Evolutionary conservation across 228 moss, liverwort and hornwort species (phyloP).

Genomic region (Sphagnum fallax): DNA sequence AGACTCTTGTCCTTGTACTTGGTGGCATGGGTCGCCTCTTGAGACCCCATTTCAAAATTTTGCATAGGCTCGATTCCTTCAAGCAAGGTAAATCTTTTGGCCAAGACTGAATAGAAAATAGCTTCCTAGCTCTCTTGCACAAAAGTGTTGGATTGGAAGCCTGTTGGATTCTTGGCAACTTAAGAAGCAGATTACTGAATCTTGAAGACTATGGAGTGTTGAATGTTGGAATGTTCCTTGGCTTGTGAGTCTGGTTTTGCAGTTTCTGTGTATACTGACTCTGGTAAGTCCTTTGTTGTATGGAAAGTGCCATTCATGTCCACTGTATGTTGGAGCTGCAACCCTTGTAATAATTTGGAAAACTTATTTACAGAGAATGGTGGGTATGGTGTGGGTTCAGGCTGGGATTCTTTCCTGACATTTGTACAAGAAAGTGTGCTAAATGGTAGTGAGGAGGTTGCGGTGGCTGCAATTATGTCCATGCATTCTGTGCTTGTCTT

Average conservation of each 20-base stretch:
- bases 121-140: not conserved
- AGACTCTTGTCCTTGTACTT: conserved; percentile 87
- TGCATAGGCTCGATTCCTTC: conserved; percentile 65
- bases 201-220: not conserved
- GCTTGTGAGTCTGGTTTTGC: not conserved
- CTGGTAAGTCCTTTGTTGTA: too few relatives aligned
- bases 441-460: conserved; percentile 91
- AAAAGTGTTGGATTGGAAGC: not conserved
- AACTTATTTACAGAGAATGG: too few relatives aligned
- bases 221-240: not conserved
- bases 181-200: not conserved
- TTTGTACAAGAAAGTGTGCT: conserved; percentile 77
- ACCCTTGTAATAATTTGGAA: too few relatives aligned
- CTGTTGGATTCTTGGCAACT: not conserved
- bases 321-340: too few relatives aligned
- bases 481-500: conserved; percentile 72
- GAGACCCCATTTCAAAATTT: conserved; percentile 78
- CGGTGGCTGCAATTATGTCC: conserved; percentile 79
- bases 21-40: conserved; percentile 79
- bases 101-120: not conserved
- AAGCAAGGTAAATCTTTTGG: conserved; percentile 46
- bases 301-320: too few relatives aligned
- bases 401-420: conserved; percentile 43
- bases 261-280: too few relatives aligned
- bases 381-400: conserved; percentile 8